A percentile compares a stretch with the other conserved stretches of the same genome.
Evolutionary conservation across 2,329 filamentous ascomycete genomes (phyloP).

Genomic region (Paracamarosporium sp.): DNA sequence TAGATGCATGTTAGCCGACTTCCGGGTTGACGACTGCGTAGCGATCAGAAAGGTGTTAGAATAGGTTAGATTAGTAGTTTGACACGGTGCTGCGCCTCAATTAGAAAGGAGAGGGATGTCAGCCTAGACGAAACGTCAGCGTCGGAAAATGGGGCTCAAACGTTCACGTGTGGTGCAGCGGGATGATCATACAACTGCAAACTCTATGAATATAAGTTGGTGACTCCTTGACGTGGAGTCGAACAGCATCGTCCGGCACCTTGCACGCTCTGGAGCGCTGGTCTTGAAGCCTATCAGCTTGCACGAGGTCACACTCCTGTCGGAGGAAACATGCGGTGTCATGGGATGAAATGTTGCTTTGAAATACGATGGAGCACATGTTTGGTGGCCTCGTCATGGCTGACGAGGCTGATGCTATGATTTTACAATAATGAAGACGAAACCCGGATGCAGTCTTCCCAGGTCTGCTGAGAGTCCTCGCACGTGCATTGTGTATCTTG

Average conservation of each 20-base stretch:
- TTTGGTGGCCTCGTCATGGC: background rate
- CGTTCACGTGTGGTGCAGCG: constrained; percentile 5
- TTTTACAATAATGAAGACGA: background rate
- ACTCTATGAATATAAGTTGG: background rate
- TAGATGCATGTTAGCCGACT: constrained; percentile 11
- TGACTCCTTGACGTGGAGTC: background rate
- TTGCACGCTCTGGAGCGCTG: background rate
- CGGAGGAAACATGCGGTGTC: background rate
- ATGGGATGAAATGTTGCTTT: background rate
- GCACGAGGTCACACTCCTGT: background rate
- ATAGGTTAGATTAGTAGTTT: background rate
- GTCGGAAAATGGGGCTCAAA: constrained; percentile 16
- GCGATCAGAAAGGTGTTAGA: background rate
- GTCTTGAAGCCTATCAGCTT: background rate
- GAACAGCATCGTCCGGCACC: background rate
- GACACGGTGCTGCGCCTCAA: constrained; percentile 16
- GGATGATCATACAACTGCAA: background rate
- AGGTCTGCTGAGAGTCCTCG: too few relatives aligned
- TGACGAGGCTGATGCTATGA: background rate
- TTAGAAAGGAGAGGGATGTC: constrained; percentile 11
- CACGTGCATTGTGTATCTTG: background rate
- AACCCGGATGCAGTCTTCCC: too few relatives aligned
- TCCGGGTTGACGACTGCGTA: constrained; percentile 5
- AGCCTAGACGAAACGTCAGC: constrained; percentile 17
- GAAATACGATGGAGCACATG: background rate